A percentile compares a stretch with the other conserved stretches of the same genome.
Conservation (phyloP, 2,329 filamentous ascomycete genomes). For the Ceratocystis ficicola region DNA sequence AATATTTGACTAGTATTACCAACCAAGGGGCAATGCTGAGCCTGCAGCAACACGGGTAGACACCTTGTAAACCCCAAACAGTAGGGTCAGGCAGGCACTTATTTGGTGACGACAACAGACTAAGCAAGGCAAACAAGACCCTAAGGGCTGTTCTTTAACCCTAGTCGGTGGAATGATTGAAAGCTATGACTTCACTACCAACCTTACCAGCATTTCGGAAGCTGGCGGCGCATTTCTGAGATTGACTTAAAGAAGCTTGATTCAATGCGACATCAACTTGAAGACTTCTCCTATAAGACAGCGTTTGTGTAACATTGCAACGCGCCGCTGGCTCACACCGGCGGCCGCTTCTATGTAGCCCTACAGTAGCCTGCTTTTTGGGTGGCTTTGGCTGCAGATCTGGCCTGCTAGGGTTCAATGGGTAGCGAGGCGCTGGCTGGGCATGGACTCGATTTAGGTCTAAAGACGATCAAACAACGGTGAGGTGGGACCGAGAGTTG, state of each 20-base stretch:
- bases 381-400: neutral
- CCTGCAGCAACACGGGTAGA: neutral
- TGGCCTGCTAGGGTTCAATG: neutral
- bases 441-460: neutral
- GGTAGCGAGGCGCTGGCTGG: neutral
- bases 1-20: neutral
- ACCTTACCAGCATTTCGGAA: too few species aligned
- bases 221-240: too few species aligned
- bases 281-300: neutral
- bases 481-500: neutral
- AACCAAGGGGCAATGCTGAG: neutral
- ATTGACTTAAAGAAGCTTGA: neutral
- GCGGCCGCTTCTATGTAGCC: neutral
- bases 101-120: neutral
- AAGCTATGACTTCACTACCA: too few species aligned
- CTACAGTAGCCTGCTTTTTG: neutral
- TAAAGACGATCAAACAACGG: neutral
- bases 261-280: too few species aligned
- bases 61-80: neutral
- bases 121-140: neutral
- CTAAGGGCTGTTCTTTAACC: too few species aligned
- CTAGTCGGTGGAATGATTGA: too few species aligned
- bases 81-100: slow-evolving; percentile 5
- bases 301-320: neutral
- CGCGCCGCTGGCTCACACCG: too few species aligned